phyloP scores from a whole-genome alignment of 345 rosid genomes.

The Turritis glabra region DNA sequence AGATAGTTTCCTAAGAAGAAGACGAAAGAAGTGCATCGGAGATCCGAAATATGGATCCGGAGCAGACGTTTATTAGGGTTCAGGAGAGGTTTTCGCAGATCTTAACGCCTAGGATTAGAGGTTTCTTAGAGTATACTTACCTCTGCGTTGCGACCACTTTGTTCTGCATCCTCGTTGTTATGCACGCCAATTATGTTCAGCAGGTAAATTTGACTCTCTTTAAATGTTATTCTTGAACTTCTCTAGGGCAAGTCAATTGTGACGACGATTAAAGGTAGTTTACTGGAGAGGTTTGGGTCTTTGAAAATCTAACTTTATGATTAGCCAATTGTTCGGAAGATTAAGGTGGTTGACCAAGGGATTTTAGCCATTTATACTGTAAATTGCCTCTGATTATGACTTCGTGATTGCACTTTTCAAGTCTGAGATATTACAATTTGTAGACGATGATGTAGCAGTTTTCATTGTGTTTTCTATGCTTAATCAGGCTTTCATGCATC shows the following conservation, averaged over 20 bases:
- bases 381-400: too few species aligned
- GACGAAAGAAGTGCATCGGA: slow-evolving; percentile 7
- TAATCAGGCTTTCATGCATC: too few species aligned
- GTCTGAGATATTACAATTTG: not conserved
- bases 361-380: not conserved
- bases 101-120: slow-evolving; percentile 75
- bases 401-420: not conserved
- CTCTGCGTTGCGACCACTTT: slow-evolving; percentile 78
- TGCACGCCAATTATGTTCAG: slow-evolving; percentile 99
- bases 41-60: slow-evolving; percentile 77
- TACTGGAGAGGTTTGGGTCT: not conserved
- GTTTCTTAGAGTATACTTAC: slow-evolving; percentile 74
- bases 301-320: not conserved
- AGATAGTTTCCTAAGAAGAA: not conserved
- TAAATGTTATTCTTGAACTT: not conserved
- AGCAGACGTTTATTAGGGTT: slow-evolving; percentile 92
- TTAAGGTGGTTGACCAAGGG: not conserved
- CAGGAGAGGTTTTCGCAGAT: slow-evolving; percentile 95
- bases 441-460: not conserved
- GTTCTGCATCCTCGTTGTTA: slow-evolving; percentile 89
- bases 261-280: too few species aligned
- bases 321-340: not conserved
- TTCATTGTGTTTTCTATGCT: not conserved
- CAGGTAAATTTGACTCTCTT: slow-evolving; percentile 49
- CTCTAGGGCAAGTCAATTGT: too few species aligned